A percentile compares a stretch with the other conserved stretches of the same genome.
Conservation (phyloP, 108 stramenopile genomes). For the Aurantiochytrium sp. region DNA sequence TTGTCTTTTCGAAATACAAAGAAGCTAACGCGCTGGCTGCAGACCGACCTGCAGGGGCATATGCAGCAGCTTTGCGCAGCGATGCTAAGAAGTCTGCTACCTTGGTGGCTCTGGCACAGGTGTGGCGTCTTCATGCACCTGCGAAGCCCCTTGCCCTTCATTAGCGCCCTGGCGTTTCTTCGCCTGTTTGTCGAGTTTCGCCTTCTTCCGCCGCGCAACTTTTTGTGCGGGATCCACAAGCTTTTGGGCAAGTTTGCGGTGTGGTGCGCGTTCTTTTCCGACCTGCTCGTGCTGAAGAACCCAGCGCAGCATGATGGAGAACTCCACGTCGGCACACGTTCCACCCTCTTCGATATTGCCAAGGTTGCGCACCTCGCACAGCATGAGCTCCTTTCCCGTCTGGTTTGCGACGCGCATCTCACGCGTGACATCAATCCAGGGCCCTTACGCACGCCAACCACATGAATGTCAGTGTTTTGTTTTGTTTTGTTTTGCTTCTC, state of each 20-base stretch:
- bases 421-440: neutral
- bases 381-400: neutral
- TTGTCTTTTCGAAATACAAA: neutral
- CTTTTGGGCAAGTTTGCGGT: neutral
- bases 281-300: conserved; percentile 1
- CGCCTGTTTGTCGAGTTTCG: neutral
- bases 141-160: no score
- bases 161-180: no score
- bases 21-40: neutral
- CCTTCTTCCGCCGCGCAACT: neutral
- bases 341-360: neutral
- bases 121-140: no score
- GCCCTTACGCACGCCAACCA: neutral
- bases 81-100: no score
- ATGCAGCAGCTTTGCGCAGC: no score
- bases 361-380: neutral
- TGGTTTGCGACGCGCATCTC: conserved; percentile 17
- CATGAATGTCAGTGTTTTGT: no score
- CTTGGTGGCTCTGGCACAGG: no score
- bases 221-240: neutral
- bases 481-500: no score
- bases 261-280: neutral
- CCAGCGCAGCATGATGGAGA: conserved; percentile 8
- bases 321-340: neutral
- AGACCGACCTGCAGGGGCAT: neutral